Evolutionary conservation across 1,284 basidiomycete genomes (phyloP).

Genomic region (Grifola frondosa): DNA sequence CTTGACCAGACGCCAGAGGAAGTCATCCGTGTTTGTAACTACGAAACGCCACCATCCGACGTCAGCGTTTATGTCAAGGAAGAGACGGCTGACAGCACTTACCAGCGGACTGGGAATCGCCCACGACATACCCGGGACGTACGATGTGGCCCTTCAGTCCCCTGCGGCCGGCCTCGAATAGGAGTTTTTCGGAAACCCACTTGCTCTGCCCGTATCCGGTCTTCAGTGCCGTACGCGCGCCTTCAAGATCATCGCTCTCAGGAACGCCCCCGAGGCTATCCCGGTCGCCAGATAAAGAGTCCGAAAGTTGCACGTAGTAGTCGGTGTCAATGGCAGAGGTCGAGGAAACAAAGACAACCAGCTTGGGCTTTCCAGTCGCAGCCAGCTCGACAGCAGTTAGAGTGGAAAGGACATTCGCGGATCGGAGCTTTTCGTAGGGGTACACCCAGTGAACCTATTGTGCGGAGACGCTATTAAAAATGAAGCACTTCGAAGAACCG

Average conservation of each 20-base stretch:
- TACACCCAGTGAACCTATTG: constrained; percentile 97
- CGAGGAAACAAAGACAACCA: constrained; percentile 90
- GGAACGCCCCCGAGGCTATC: constrained; percentile 66
- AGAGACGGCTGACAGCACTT: constrained; percentile 28
- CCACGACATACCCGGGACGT: constrained; percentile 95
- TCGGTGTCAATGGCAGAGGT: constrained; percentile 93
- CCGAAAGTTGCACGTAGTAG: constrained; percentile 87
- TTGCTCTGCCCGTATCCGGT: constrained; percentile 98
- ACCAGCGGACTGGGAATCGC: constrained; percentile 87
- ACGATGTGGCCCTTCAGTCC: constrained; percentile 90
- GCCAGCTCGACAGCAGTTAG: constrained; percentile 84
- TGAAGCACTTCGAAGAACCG: not conserved
- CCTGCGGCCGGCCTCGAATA: constrained; percentile 87
- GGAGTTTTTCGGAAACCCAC: constrained; percentile 96
- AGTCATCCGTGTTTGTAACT: constrained; percentile 99
- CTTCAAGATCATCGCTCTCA: constrained; percentile 91
- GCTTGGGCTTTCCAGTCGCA: constrained; percentile 73
- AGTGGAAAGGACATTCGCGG: constrained; percentile 91
- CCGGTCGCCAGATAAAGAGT: constrained; percentile 54
- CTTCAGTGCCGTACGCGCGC: constrained; percentile 73
- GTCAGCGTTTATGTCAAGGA: constrained; percentile 7
- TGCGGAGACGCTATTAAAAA: not conserved
- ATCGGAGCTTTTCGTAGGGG: constrained; percentile 91
- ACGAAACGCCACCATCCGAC: constrained; percentile 12
- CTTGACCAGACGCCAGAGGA: constrained; percentile 97